Base-by-base conservation (phyloP, 148 eudicot genomes). In the Fagopyrum homotropicum region DNA sequence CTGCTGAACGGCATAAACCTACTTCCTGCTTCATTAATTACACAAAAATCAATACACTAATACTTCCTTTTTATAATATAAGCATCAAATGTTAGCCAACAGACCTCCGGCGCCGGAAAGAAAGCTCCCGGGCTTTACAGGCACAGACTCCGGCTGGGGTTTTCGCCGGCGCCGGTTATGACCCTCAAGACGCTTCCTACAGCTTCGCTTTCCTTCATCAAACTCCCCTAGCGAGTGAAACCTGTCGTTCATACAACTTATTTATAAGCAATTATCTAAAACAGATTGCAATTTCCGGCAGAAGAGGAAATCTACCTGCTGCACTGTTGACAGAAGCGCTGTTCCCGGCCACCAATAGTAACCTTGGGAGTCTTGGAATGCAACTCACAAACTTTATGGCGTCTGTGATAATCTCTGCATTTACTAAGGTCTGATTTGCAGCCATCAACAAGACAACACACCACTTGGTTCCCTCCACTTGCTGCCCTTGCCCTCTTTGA, bases 321-420 rank as follows among this genome's bases (percentile, higher is more conserved):
- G 76, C 93, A 89, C 79, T 89, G 93, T 83, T 89, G 93, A 73
- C 90, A 89, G 75, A 89, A 89, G 11, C 93, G 86, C 76, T 87
- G 89, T 75, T 84, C 86, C 48, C 74, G 77, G 48, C 93, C 89
- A 2, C 82, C 77, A 64, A 89, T 89, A 26, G 85, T 84, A 22
- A 89, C 93, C 76, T 75, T 81, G 4, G 90, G 82, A 19, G 89
- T 82, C 82, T 89, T 89, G 43, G 93, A 89, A 75, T 89, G 93
- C 73, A 81, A 75, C 80, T 89, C 93, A 83, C 93, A 89, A 52
- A 89, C 93, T 82, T 87, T 89, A 76, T 87, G 93, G 72, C 93
- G 90, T 68, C 90, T 80, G 51, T 89, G 90, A 72, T 89, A 89
- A 54, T 87, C 90, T 66, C 88, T 80, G 79, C 89, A 89, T 77